These are phyloP conservation scores for Platanus orientalis DNA, from an alignment of 164 flowering plant genomes.

Conservation along the genomic window DNA sequence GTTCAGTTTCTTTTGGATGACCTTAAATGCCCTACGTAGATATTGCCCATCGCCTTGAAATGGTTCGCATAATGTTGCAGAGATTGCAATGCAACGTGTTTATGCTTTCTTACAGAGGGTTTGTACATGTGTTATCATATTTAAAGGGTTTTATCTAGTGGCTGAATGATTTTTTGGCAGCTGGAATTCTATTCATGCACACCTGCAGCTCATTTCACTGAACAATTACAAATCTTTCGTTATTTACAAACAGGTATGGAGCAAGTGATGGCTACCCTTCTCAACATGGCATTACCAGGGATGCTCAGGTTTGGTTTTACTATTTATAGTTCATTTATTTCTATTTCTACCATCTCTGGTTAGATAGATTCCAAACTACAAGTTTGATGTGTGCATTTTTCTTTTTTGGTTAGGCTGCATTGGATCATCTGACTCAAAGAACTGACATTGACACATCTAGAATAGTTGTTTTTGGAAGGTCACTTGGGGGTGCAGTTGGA, in stretches of 20 bases:
- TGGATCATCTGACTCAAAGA: slow-evolving; percentile 84
- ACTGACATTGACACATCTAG: slow-evolving; percentile 88
- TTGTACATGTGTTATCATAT: slow-evolving; percentile 7
- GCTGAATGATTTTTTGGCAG: not conserved
- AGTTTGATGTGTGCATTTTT: not conserved
- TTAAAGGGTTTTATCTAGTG: not conserved
- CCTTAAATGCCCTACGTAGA: slow-evolving; percentile 71
- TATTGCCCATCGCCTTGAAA: slow-evolving; percentile 99
- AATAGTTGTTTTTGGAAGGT: slow-evolving; percentile 93
- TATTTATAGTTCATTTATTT: not conserved
- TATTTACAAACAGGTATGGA: slow-evolving; percentile 60
- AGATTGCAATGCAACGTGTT: slow-evolving; percentile 94
- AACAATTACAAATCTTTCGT: slow-evolving; percentile 5
- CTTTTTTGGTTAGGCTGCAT: slow-evolving; percentile 63
- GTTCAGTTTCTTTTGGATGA: slow-evolving; percentile 9
- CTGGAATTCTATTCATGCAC: not conserved
- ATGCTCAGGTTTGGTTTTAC: slow-evolving; percentile 73
- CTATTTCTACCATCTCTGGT: slow-evolving; percentile 7
- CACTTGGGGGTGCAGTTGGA: slow-evolving; percentile 99
- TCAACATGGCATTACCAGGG: slow-evolving; percentile 80
- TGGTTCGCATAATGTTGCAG: slow-evolving; percentile 89
- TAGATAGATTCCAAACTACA: not conserved
- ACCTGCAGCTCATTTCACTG: slow-evolving; percentile 4
- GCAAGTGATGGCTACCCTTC: slow-evolving; percentile 98
- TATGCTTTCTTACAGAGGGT: slow-evolving; percentile 99